These are phyloP conservation scores for Crucihimalaya himalaica DNA, from an alignment of 345 rosid genomes.

Conservation along the genomic window DNA sequence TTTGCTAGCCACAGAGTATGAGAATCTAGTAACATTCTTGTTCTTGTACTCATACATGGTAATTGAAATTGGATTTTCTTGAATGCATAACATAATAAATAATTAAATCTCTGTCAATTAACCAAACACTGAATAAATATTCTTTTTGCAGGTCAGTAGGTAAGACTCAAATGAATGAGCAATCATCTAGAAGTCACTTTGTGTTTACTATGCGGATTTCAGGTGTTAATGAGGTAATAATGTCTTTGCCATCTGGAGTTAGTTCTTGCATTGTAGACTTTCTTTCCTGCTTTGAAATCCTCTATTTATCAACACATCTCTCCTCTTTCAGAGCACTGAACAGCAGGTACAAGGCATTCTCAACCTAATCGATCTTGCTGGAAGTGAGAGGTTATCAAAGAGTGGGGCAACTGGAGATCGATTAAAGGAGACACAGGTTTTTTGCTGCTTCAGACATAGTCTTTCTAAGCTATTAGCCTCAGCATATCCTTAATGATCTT, in stretches of 20 bases:
- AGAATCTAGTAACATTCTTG: not conserved
- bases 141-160: constrained; percentile 8
- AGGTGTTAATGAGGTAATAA: constrained; percentile 19
- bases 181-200: constrained; percentile 11
- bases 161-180: constrained; percentile 21
- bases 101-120: not conserved
- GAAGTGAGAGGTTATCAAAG: constrained; percentile 11
- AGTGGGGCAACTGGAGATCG: constrained; percentile 18
- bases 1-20: not conserved
- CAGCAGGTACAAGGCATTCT: constrained; percentile 13
- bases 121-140: not conserved
- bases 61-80: not conserved
- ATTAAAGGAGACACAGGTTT: constrained; percentile 11
- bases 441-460: not conserved
- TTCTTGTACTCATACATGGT: not conserved
- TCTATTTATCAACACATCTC: not conserved
- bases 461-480: not conserved
- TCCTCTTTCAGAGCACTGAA: not conserved
- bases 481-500: not conserved
- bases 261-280: not conserved
- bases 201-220: constrained; percentile 7
- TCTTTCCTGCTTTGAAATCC: not conserved
- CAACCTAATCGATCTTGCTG: constrained; percentile 14
- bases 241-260: not conserved
- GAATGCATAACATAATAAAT: not conserved